phyloP scores from a whole-genome alignment of 1,284 basidiomycete species.

The Apiotrichum veenhuisii region DNA sequence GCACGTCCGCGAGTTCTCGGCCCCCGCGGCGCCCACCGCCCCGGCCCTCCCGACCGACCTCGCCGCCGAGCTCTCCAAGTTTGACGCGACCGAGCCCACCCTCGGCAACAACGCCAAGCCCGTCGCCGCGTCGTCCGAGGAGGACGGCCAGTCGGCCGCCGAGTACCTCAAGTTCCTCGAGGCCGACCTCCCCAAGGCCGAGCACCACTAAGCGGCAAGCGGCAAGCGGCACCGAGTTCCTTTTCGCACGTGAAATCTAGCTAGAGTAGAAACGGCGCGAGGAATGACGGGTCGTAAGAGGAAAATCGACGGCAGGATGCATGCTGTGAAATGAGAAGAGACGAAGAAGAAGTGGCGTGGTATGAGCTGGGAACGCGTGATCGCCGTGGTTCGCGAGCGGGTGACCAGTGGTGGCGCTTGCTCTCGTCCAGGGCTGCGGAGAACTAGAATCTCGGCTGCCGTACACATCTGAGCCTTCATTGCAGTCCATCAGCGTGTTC shows the following conservation, averaged over 20 bases:
- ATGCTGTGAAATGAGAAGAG: conserved; percentile 1
- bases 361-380: too few relatives aligned
- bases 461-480: too few relatives aligned
- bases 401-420: too few relatives aligned
- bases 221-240: too few relatives aligned
- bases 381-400: too few relatives aligned
- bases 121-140: conserved; percentile 36
- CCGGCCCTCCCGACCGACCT: conserved; percentile 73
- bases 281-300: not conserved
- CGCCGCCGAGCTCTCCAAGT: conserved; percentile 73
- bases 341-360: not conserved
- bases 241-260: too few relatives aligned
- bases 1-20: conserved; percentile 66
- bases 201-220: conserved; percentile 47
- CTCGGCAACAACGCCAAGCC: conserved; percentile 50
- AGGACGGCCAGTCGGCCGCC: conserved; percentile 55
- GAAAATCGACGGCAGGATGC: conserved; percentile 4
- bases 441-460: too few relatives aligned
- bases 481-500: too few relatives aligned
- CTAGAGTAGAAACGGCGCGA: too few relatives aligned
- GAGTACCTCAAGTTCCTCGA: conserved; percentile 56
- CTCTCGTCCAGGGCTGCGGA: too few relatives aligned
- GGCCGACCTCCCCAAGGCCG: conserved; percentile 58
- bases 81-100: conserved; percentile 70
- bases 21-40: conserved; percentile 64